Evolutionary conservation across 2,329 filamentous ascomycete genomes (phyloP).

Genomic region (Apiospora kogelbergensis): DNA sequence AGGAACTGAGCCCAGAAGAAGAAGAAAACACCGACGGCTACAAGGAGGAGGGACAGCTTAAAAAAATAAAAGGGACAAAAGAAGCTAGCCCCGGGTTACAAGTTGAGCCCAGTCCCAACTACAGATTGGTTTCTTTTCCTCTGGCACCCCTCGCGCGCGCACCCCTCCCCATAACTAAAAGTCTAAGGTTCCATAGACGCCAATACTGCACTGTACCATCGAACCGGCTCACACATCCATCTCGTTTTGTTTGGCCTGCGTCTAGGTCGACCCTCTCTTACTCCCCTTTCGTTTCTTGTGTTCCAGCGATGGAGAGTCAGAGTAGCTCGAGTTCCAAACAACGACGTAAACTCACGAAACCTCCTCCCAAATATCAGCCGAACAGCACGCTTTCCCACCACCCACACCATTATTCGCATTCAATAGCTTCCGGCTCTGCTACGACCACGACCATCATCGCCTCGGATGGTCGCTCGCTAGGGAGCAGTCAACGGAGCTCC

Average conservation of each 20-base stretch:
- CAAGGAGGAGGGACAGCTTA: not conserved
- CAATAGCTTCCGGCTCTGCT: constrained; percentile 40
- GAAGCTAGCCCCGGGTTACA: constrained; percentile 1
- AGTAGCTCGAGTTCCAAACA: constrained; percentile 36
- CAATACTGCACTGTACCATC: constrained; percentile 6
- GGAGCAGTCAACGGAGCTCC: constrained; percentile 61
- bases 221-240: constrained; percentile 6
- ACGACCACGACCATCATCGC: constrained; percentile 3
- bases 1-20: not conserved
- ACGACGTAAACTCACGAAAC: constrained; percentile 64
- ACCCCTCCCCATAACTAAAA: constrained; percentile 6
- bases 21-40: not conserved
- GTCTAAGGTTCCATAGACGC: constrained; percentile 6
- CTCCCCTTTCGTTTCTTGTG: constrained; percentile 7
- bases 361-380: constrained; percentile 35
- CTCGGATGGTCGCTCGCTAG: constrained; percentile 40
- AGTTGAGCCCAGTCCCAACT: constrained; percentile 1
- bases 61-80: not conserved
- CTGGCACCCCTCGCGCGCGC: not conserved
- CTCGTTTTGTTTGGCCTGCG: constrained; percentile 5
- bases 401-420: constrained; percentile 48
- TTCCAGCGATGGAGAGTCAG: constrained; percentile 42
- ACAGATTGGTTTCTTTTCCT: constrained; percentile 7
- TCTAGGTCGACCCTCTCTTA: constrained; percentile 6
- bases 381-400: constrained; percentile 26